Evolutionary conservation across 2,329 filamentous ascomycete species (phyloP).

Genomic region (Phaeosphaeriaceae sp.): DNA sequence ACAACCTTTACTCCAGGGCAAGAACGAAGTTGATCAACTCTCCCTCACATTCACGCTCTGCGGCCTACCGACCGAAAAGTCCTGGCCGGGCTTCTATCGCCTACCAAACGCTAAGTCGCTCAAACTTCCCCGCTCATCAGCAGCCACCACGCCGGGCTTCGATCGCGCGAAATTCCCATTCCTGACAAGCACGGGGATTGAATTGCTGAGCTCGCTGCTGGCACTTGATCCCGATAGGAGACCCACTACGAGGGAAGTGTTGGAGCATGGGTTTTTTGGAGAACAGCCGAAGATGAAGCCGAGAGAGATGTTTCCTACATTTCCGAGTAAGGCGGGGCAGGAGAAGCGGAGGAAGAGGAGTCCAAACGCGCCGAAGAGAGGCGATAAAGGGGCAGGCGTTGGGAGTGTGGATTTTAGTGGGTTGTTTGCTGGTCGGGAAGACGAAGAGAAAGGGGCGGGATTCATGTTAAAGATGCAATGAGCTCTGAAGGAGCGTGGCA

Average conservation of each 20-base stretch:
- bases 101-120: slow-evolving; percentile 86
- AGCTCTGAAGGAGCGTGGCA: slow-evolving; percentile 1
- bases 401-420: slow-evolving; percentile 57
- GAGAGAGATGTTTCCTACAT: slow-evolving; percentile 93
- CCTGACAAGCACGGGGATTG: slow-evolving; percentile 76
- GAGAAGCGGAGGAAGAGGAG: slow-evolving; percentile 78
- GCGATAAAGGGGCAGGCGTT: slow-evolving; percentile 64
- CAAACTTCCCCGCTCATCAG: slow-evolving; percentile 61
- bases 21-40: slow-evolving; percentile 91
- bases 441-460: slow-evolving; percentile 57
- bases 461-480: slow-evolving; percentile 50
- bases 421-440: slow-evolving; percentile 57
- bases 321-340: slow-evolving; percentile 92
- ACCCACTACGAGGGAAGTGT: slow-evolving; percentile 74
- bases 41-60: slow-evolving; percentile 83
- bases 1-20: slow-evolving; percentile 83
- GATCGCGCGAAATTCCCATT: slow-evolving; percentile 82
- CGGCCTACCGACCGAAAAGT: slow-evolving; percentile 80
- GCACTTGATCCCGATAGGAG: slow-evolving; percentile 75
- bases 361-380: slow-evolving; percentile 83
- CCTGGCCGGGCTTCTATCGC: slow-evolving; percentile 86
- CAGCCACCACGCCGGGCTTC: slow-evolving; percentile 54
- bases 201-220: slow-evolving; percentile 73
- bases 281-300: slow-evolving; percentile 92
- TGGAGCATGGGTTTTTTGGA: slow-evolving; percentile 82